Evolutionary conservation across 768 basidiomycete species (phyloP).

Genomic region (Psilocybe tampanensis): DNA sequence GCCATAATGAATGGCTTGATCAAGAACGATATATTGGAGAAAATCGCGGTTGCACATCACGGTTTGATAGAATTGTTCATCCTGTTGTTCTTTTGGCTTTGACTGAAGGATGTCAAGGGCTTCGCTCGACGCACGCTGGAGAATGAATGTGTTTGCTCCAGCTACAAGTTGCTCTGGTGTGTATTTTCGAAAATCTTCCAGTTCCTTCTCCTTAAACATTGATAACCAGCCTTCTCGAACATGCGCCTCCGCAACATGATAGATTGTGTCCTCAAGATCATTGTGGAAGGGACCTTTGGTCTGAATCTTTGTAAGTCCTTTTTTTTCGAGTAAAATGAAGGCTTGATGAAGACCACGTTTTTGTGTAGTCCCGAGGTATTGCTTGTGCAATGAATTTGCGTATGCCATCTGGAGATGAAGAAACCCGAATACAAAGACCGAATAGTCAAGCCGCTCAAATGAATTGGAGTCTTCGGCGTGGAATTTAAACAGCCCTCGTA

Average conservation of each 20-base stretch:
- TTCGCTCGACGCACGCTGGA: slow-evolving; percentile 29
- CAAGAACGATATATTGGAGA: slow-evolving; percentile 36
- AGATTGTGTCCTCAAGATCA: slow-evolving; percentile 35
- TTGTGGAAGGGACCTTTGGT: slow-evolving; percentile 37
- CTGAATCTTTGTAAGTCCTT: slow-evolving; percentile 23
- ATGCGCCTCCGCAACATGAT: slow-evolving; percentile 38
- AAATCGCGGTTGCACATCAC: slow-evolving; percentile 39
- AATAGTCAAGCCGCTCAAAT: slow-evolving; percentile 38
- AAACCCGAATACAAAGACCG: slow-evolving; percentile 38
- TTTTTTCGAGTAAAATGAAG: slow-evolving; percentile 31
- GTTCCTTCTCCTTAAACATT: slow-evolving; percentile 21
- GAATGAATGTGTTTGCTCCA: slow-evolving; percentile 29
- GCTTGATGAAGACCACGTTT: slow-evolving; percentile 30
- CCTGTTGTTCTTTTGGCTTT: slow-evolving; percentile 19
- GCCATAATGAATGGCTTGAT: slow-evolving; percentile 36
- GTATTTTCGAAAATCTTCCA: slow-evolving; percentile 26
- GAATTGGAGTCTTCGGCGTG: slow-evolving; percentile 39
- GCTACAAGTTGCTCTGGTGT: slow-evolving; percentile 26
- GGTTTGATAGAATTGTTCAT: slow-evolving; percentile 27
- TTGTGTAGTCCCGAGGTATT: slow-evolving; percentile 36
- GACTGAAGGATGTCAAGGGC: slow-evolving; percentile 24
- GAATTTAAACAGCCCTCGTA: slow-evolving; percentile 38
- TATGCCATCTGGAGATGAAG: slow-evolving; percentile 43
- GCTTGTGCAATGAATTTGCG: slow-evolving; percentile 41
- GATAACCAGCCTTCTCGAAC: slow-evolving; percentile 34